These are phyloP conservation scores for Monilinia vaccinii-corymbosi DNA, from an alignment of 2,329 filamentous ascomycete genomes.

Conservation along the genomic window DNA sequence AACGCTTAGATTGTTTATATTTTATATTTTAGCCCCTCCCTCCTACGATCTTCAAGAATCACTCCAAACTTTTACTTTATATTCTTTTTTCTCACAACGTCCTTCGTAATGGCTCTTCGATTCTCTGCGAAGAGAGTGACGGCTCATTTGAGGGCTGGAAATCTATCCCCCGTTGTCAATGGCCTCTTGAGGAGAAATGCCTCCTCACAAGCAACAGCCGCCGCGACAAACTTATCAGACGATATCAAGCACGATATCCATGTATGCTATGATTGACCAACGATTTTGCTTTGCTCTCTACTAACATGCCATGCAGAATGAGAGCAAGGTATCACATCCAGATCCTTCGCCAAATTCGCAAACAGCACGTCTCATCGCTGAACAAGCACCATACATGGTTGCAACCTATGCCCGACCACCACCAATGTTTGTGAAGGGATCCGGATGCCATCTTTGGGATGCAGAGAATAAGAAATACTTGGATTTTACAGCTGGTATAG, in stretches of 20 bases:
- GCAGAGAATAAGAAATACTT: conserved; percentile 82
- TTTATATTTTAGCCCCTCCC: not conserved
- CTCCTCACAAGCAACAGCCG: conserved; percentile 29
- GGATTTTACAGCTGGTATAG: conserved; percentile 93
- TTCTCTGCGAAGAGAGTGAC: conserved; percentile 25
- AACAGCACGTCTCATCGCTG: conserved; percentile 64
- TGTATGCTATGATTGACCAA: conserved; percentile 21
- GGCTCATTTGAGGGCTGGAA: conserved; percentile 22
- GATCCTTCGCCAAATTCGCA: conserved; percentile 67
- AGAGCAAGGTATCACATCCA: conserved; percentile 48
- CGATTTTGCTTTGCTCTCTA: conserved; percentile 10
- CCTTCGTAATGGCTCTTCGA: conserved; percentile 23
- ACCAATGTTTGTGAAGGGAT: conserved; percentile 80
- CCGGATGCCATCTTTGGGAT: conserved; percentile 85
- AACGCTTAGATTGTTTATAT: conserved; percentile 4
- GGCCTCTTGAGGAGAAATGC: conserved; percentile 23
- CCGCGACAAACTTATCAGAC: conserved; percentile 31
- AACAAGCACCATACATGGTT: conserved; percentile 83
- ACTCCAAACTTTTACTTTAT: not conserved
- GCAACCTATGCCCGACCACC: conserved; percentile 86
- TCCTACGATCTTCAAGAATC: not conserved
- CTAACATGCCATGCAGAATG: conserved; percentile 15
- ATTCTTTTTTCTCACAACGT: not conserved
- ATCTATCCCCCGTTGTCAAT: conserved; percentile 19
- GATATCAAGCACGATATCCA: conserved; percentile 30